A percentile compares a stretch with the other conserved stretches of the same genome.
phyloP scores from a whole-genome alignment of 2,329 filamentous ascomycete genomes.

The Alternaria alternata region DNA sequence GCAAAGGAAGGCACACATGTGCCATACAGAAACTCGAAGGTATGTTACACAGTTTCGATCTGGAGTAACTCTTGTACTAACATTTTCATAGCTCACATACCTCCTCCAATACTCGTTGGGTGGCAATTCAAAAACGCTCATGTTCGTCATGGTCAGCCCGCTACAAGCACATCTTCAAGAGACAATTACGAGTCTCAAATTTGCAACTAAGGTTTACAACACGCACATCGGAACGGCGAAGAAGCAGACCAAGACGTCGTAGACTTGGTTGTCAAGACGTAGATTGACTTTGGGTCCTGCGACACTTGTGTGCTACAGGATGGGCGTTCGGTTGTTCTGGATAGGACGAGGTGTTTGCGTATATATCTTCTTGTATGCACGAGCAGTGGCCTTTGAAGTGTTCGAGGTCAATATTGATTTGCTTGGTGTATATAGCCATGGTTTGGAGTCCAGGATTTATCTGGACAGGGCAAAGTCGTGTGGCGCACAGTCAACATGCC shows the following conservation, averaged over 20 bases:
- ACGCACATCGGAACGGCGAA: slow-evolving; percentile 92
- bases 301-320: neutral
- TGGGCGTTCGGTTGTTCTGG: slow-evolving; percentile 3
- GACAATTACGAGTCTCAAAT: slow-evolving; percentile 92
- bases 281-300: neutral
- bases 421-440: slow-evolving; percentile 5
- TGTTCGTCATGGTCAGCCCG: slow-evolving; percentile 99
- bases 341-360: slow-evolving; percentile 2
- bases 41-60: slow-evolving; percentile 47
- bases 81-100: slow-evolving; percentile 74
- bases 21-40: slow-evolving; percentile 95
- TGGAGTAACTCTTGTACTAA: slow-evolving; percentile 13
- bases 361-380: neutral
- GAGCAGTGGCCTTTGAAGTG: slow-evolving; percentile 26
- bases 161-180: slow-evolving; percentile 90
- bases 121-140: slow-evolving; percentile 95
- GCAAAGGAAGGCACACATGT: slow-evolving; percentile 81
- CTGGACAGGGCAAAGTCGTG: slow-evolving; percentile 1
- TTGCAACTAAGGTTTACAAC: slow-evolving; percentile 93
- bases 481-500: neutral
- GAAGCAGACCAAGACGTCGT: slow-evolving; percentile 68
- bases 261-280: neutral
- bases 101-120: slow-evolving; percentile 93
- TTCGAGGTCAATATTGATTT: slow-evolving; percentile 23
- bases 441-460: neutral